Conservation (phyloP, 345 rosid species). For the Arabidopsis arenosa region DNA sequence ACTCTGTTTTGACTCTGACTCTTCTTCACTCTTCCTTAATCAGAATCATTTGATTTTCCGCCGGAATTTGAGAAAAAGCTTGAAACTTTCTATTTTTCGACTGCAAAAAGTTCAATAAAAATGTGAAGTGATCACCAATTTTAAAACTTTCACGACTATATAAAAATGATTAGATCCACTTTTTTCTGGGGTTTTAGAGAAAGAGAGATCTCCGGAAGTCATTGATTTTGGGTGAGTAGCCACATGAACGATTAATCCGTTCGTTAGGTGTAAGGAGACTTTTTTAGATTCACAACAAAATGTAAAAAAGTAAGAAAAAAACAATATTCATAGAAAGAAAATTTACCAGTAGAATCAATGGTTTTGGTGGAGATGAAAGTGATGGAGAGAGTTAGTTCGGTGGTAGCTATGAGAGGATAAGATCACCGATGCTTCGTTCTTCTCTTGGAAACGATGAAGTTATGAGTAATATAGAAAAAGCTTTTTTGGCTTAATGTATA, state of each 20-base stretch:
- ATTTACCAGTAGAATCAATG: slow-evolving; percentile 18
- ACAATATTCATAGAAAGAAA: not conserved
- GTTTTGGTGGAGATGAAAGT: slow-evolving; percentile 1
- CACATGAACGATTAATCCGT: not conserved
- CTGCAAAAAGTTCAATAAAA: not conserved
- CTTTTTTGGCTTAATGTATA: slow-evolving; percentile 21
- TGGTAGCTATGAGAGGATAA: slow-evolving; percentile 37
- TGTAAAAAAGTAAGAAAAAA: not conserved
- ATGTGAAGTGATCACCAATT: not conserved
- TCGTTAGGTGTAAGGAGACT: slow-evolving; percentile 5
- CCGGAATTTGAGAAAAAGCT: not conserved
- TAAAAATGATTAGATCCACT: slow-evolving; percentile 31
- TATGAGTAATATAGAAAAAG: slow-evolving; percentile 18
- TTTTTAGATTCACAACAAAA: slow-evolving; percentile 12
- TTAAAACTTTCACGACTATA: not conserved
- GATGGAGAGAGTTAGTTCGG: slow-evolving; percentile 7
- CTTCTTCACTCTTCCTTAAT: slow-evolving; percentile 26
- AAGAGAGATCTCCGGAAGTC: slow-evolving; percentile 36
- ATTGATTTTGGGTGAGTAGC: slow-evolving; percentile 13
- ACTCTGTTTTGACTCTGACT: not conserved
- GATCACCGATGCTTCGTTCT: slow-evolving; percentile 28
- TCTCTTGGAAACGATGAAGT: slow-evolving; percentile 39
- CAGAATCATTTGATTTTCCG: not conserved
- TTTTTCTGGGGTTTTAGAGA: slow-evolving; percentile 13
- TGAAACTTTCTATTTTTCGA: slow-evolving; percentile 1